These are phyloP conservation scores for Solanum stenotomum DNA, from an alignment of 257 asterid genomes.

Conservation along the genomic window DNA sequence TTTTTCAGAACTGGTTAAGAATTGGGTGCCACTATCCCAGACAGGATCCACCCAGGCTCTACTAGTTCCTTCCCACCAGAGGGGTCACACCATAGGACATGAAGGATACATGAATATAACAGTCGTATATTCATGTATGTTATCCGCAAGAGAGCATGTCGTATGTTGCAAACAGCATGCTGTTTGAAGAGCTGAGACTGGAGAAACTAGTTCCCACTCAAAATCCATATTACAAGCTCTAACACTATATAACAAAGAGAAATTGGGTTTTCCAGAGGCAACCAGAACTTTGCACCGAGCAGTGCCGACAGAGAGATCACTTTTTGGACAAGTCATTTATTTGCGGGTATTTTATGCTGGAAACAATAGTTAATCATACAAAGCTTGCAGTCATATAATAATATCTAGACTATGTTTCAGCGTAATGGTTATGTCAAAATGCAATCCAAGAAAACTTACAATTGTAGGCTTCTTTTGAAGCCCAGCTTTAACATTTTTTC, in stretches of 20 bases:
- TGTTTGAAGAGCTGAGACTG: not conserved
- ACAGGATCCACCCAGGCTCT: not conserved
- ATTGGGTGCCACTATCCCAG: not conserved
- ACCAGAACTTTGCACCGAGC: not conserved
- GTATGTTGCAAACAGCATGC: not conserved
- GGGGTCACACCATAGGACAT: not conserved
- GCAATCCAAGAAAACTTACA: conserved; percentile 30
- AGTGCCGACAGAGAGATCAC: not conserved
- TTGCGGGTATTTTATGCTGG: not conserved
- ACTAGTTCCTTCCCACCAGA: not conserved
- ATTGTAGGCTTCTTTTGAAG: conserved; percentile 54
- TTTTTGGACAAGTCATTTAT: not conserved
- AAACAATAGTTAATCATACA: not conserved
- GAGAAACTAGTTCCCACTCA: not conserved
- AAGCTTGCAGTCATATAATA: not conserved
- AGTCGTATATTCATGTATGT: not conserved
- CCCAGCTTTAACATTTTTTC: conserved; percentile 41
- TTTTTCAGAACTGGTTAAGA: not conserved
- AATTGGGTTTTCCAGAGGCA: not conserved
- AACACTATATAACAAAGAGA: not conserved
- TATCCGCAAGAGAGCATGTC: not conserved
- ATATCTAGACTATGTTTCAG: not conserved
- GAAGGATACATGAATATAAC: not conserved
- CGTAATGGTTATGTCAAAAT: not conserved
- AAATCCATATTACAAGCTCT: not conserved